Percentiles rank a stretch among this genome's conserved stretches.
These are phyloP conservation scores for Myxozyma melibiosi DNA, from an alignment of 805 yeast species.

Conservation along the genomic window DNA sequence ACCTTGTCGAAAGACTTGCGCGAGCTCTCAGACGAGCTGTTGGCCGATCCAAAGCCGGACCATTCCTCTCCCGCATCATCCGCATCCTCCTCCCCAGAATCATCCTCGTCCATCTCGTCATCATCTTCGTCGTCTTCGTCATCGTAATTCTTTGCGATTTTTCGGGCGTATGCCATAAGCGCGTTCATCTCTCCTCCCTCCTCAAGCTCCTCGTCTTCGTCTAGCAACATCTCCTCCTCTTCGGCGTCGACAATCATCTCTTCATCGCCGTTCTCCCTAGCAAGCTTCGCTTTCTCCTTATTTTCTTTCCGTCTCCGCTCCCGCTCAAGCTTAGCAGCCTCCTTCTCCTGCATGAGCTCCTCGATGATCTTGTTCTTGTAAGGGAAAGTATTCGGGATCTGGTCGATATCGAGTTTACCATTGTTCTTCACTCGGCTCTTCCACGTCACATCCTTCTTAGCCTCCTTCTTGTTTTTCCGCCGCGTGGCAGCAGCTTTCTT, in stretches of 20 bases:
- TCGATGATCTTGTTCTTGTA: slow-evolving; percentile 80
- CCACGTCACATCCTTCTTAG: slow-evolving; percentile 95
- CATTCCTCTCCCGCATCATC: slow-evolving; percentile 47
- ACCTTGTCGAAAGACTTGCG: slow-evolving; percentile 88
- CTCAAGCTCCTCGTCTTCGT: slow-evolving; percentile 45
- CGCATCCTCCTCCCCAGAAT: slow-evolving; percentile 47
- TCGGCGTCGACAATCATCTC: slow-evolving; percentile 42
- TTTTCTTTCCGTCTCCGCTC: slow-evolving; percentile 43
- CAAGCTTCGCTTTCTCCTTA: slow-evolving; percentile 36
- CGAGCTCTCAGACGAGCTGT: slow-evolving; percentile 41
- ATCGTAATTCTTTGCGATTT: slow-evolving; percentile 77
- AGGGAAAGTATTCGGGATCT: slow-evolving; percentile 93
- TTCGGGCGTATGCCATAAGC: slow-evolving; percentile 83
- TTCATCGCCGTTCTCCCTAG: slow-evolving; percentile 6
- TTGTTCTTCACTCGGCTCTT: slow-evolving; percentile 80
- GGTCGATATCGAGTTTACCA: slow-evolving; percentile 51
- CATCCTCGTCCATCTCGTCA: slow-evolving; percentile 41
- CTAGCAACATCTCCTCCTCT: slow-evolving; percentile 36
- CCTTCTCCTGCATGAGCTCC: slow-evolving; percentile 54
- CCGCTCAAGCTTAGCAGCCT: slow-evolving; percentile 47
- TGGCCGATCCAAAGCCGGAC: slow-evolving; percentile 36
- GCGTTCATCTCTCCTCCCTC: slow-evolving; percentile 47
- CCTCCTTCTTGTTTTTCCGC: slow-evolving; percentile 75
- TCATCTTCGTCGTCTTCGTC: slow-evolving; percentile 43
- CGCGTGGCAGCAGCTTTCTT: slow-evolving; percentile 93